Base-by-base conservation (phyloP, 495 filamentous ascomycete species). In the Neurospora sp. region DNA sequence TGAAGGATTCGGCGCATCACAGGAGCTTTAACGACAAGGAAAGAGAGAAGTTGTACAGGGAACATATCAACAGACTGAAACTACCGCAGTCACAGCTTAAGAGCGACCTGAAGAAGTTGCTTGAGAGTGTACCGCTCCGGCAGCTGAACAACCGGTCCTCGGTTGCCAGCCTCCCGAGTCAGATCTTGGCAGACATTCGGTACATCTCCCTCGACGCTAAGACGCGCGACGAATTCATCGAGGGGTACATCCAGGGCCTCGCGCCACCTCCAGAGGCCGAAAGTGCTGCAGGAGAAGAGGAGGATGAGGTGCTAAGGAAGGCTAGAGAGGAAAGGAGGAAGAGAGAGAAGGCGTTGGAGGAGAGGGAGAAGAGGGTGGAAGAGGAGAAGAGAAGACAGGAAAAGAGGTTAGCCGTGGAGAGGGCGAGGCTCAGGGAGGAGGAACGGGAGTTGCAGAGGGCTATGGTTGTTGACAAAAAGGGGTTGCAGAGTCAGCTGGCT, bases 31-130 rank as follows among this genome's bases (percentile, higher is more conserved):
- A 83, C 1, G 96, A 99, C 78, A 96, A 94, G 77, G 94, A 98
- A 73, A 88, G 93, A 3, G 96, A 99, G 79, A 96, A 93, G 81
- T 87, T 89, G 81, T 99, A 97, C 79, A 90, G 96, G 39, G 96
- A 98, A 44, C 89, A 95, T 76, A 92, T 97, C 76, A 87, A 87
- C 69, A 87, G 87, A 16, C 83, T 97, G 20, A 97, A 97, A 79
- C 83, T 92, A 23, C 88, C 93, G 5, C 89, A 92, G 76, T 87
- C 89, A 11, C 89, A 89, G 2, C 86, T 92, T 66, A 97, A 94
- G 78, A 88, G 90, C 11, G 96, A 98, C 74, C 83, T 99, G 35
- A 89, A 89, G 20, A 83, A 87, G n/a, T 83, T 98, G 35, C 86
- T 98, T 11, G 93, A 92, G 76, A 86, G 88, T 3, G 82, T 89